phyloP scores from a whole-genome alignment of 2,329 filamentous ascomycete species.

The Stylonectria norvegica region DNA sequence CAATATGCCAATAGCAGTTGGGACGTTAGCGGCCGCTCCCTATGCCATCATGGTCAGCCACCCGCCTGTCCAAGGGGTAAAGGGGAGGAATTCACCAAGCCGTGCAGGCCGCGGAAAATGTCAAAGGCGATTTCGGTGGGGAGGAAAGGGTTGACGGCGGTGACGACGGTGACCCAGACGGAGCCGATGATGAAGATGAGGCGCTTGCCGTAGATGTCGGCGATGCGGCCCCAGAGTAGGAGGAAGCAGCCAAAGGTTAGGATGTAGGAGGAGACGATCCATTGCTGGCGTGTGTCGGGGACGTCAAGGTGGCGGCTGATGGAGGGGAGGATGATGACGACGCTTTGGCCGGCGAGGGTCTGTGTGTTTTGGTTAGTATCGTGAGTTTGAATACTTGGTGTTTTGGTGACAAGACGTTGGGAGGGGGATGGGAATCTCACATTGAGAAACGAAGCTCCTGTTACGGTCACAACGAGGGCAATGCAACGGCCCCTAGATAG shows the following conservation, averaged over 20 bases:
- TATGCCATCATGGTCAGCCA: constrained; percentile 21
- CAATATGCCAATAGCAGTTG: constrained; percentile 67
- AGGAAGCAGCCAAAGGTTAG: constrained; percentile 66
- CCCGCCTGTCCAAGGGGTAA: neutral
- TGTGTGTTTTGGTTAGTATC: constrained; percentile 3
- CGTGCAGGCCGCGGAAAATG: constrained; percentile 63
- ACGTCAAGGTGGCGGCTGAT: constrained; percentile 56
- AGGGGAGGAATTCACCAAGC: constrained; percentile 41
- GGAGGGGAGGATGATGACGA: constrained; percentile 46
- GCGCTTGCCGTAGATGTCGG: constrained; percentile 64
- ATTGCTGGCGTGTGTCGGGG: constrained; percentile 58
- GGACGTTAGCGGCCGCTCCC: constrained; percentile 66
- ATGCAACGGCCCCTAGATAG: constrained; percentile 52
- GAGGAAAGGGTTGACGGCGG: constrained; percentile 60
- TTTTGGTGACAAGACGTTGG: neutral
- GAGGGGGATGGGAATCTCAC: constrained; percentile 29
- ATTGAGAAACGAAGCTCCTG: constrained; percentile 55
- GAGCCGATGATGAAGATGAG: constrained; percentile 63
- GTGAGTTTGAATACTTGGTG: neutral
- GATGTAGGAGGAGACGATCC: constrained; percentile 64
- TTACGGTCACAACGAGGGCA: constrained; percentile 52
- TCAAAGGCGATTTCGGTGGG: constrained; percentile 66
- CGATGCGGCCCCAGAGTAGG: constrained; percentile 64
- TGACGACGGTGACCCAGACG: constrained; percentile 58
- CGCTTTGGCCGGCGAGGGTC: constrained; percentile 28